Base-by-base conservation (phyloP, 345 rosid species). In the Dimocarpus longan region DNA sequence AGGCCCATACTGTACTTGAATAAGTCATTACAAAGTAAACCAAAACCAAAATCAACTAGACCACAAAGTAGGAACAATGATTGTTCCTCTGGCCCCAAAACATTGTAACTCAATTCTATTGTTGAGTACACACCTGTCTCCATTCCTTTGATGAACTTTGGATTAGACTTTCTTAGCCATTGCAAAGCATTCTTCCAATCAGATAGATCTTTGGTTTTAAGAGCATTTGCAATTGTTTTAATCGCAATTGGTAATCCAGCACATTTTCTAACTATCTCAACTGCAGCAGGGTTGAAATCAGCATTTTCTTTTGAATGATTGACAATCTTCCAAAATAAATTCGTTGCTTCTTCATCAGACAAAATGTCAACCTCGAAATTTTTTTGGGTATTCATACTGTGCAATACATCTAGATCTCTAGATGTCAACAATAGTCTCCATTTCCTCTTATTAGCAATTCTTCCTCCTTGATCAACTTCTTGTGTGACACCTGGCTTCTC, bases 361-460 rank as follows among this genome's bases (percentile, higher is more conserved):
- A 81, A 28, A 42, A 15, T 19, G 0, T 44, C n/a, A 8, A 82
- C 60, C 1, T 0, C 0, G 39, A 59, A 57, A 59, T 6, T 21
- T 1, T 73, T 73, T 0, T 70, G 56, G 28, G 8, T 18, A 6
- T 67, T 50, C 88, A 81, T 79, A 32, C 39, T 56, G 7, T 0
- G 0, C 39, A 85, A 48, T 8, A 87, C 68, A 32, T 65, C 19
- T 9, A 0, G 42, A 0, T 4, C 9, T 60, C 82, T 80, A 0
- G 89, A 80, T 0, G 87, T 82, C 19, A 88, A 0, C n/a, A 86
- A 24, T n/a, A 86, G 0, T 39, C 84, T 88, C 79, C 81, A 80
- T 42, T 46, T 0, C 16, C 6, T 6, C 0, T 13, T 42, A 64
- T 22, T 19, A 44, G n/a, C 46, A 32, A 19, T 48, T 4, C 3